phyloP scores from a whole-genome alignment of 2,329 filamentous ascomycete species.

The Trichoderma sp. region DNA sequence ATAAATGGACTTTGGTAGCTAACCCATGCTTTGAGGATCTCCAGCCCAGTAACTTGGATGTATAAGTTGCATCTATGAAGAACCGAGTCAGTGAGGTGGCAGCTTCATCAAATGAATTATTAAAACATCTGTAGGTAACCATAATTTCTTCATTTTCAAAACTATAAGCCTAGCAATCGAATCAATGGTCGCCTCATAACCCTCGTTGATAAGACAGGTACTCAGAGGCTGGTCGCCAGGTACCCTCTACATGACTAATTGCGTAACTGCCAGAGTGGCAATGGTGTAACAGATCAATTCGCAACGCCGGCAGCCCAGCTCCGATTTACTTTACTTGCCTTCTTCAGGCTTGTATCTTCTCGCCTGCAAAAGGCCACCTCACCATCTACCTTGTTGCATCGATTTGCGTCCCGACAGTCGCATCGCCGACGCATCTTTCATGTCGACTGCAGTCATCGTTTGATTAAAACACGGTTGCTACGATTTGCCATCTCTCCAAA shows the following conservation, averaged over 20 bases:
- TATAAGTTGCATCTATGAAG: neutral
- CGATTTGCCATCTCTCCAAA: slow-evolving; percentile 32
- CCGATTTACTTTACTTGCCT: neutral
- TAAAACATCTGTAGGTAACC: neutral
- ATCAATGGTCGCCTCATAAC: neutral
- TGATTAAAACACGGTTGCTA: neutral
- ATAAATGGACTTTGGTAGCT: slow-evolving; percentile 1
- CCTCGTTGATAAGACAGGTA: neutral
- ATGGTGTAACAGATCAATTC: slow-evolving; percentile 5
- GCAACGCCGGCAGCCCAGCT: neutral
- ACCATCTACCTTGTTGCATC: neutral
- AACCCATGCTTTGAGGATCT: neutral
- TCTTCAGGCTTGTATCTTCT: slow-evolving; percentile 1
- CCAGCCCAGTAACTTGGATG: neutral
- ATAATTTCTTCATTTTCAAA: neutral
- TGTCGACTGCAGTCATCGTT: neutral
- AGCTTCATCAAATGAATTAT: neutral
- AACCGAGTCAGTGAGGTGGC: neutral
- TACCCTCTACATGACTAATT: neutral
- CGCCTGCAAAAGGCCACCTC: slow-evolving; percentile 17
- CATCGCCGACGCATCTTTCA: neutral
- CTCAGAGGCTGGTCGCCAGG: neutral
- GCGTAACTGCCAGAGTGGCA: neutral
- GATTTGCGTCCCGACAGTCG: neutral
- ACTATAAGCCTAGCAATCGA: neutral